These are phyloP conservation scores for Myriosclerotinia curreyana DNA, from an alignment of 2,329 filamentous ascomycete species.

Conservation along the genomic window DNA sequence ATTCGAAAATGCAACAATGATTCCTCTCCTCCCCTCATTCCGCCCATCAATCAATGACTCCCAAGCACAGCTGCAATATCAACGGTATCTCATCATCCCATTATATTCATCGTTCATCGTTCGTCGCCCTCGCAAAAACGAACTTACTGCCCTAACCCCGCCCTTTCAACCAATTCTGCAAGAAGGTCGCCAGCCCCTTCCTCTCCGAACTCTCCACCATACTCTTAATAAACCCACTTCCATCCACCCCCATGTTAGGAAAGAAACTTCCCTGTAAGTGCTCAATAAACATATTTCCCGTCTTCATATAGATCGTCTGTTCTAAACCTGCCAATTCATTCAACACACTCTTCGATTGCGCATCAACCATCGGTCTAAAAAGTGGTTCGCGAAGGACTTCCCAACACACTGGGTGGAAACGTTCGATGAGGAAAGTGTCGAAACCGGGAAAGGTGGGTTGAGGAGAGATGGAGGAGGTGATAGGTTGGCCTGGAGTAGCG, in stretches of 20 bases:
- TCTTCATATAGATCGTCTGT: slow-evolving; percentile 86
- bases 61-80: background rate
- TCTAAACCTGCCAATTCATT: slow-evolving; percentile 84
- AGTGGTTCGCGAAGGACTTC: slow-evolving; percentile 73
- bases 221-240: slow-evolving; percentile 55
- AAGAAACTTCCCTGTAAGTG: slow-evolving; percentile 64
- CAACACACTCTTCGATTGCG: slow-evolving; percentile 83
- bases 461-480: slow-evolving; percentile 49
- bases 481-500: slow-evolving; percentile 54
- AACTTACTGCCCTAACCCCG: slow-evolving; percentile 24
- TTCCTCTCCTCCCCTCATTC: slow-evolving; percentile 3
- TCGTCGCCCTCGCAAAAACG: background rate
- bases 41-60: slow-evolving; percentile 2
- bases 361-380: slow-evolving; percentile 78
- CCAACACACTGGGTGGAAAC: slow-evolving; percentile 89
- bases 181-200: slow-evolving; percentile 62
- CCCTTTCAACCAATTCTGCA: slow-evolving; percentile 55
- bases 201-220: slow-evolving; percentile 58
- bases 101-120: background rate
- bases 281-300: slow-evolving; percentile 74
- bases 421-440: slow-evolving; percentile 82
- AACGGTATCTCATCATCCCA: background rate
- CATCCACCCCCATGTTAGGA: slow-evolving; percentile 61
- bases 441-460: slow-evolving; percentile 75
- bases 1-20: slow-evolving; percentile 17